Percentiles rank a stretch among this genome's conserved stretches.
Evolutionary conservation across 371 early-diverging fungal species (phyloP).

Genomic region (Saksenaea vasiformis): DNA sequence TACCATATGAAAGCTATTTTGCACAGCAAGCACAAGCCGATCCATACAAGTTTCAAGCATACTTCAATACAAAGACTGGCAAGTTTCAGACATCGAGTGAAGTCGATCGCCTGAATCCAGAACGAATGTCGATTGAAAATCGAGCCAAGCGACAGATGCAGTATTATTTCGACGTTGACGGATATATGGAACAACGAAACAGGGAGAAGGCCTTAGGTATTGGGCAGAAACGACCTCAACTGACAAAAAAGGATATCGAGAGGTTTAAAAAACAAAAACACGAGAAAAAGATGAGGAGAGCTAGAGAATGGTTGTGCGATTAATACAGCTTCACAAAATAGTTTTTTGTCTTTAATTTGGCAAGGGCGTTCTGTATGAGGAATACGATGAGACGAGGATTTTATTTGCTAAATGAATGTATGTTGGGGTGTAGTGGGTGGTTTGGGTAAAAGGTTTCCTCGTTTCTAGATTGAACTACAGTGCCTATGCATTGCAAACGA

Average conservation of each 20-base stretch:
- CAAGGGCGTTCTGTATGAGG: neutral
- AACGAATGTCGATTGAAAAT: constrained; percentile 34
- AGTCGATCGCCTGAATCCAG: constrained; percentile 39
- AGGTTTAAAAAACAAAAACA: constrained; percentile 44
- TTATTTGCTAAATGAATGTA: neutral
- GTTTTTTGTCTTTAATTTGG: neutral
- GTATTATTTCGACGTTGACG: constrained; percentile 52
- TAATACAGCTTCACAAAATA: constrained; percentile 16
- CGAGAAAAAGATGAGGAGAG: constrained; percentile 45
- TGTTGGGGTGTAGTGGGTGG: neutral
- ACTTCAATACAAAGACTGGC: constrained; percentile 56
- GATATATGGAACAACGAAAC: constrained; percentile 33
- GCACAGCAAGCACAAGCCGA: constrained; percentile 2
- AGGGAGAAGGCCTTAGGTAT: neutral
- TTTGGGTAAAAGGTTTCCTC: no score
- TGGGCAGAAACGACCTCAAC: constrained; percentile 21
- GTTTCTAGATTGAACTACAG: no score
- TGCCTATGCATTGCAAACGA: no score
- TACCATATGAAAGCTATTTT: neutral
- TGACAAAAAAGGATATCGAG: constrained; percentile 44
- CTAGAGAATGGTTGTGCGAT: constrained; percentile 44
- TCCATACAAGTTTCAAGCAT: constrained; percentile 44
- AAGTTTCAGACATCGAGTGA: constrained; percentile 48
- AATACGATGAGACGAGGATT: neutral
- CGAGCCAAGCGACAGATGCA: constrained; percentile 51